Percentiles rank a stretch among this genome's conserved stretches.
Conservation (phyloP, 768 basidiomycete genomes). For the Trametes meyenii region DNA sequence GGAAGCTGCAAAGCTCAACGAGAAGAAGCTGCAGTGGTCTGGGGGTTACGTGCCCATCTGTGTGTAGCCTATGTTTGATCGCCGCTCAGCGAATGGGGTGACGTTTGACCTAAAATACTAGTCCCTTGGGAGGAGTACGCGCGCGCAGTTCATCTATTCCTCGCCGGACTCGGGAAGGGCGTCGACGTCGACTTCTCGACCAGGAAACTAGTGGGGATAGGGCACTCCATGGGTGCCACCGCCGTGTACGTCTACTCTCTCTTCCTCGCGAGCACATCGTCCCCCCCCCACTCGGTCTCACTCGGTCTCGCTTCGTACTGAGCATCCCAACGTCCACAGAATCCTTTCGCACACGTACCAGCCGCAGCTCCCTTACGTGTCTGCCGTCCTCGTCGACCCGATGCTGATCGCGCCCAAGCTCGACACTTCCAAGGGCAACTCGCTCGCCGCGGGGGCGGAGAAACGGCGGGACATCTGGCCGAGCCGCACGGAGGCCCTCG, state of each 20-base stretch:
- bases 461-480: slow-evolving; percentile 56
- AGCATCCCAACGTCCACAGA: slow-evolving; percentile 29
- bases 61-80: slow-evolving; percentile 31
- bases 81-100: not conserved
- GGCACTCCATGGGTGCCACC: slow-evolving; percentile 58
- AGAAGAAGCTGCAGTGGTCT: slow-evolving; percentile 38
- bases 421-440: not conserved
- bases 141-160: slow-evolving; percentile 48
- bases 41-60: slow-evolving; percentile 46
- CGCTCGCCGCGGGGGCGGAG: slow-evolving; percentile 37
- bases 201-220: slow-evolving; percentile 53
- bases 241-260: slow-evolving; percentile 40
- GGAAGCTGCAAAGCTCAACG: slow-evolving; percentile 53
- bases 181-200: slow-evolving; percentile 51
- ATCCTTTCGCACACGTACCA: slow-evolving; percentile 46
- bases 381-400: slow-evolving; percentile 49
- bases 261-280: not conserved
- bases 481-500: slow-evolving; percentile 50
- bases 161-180: slow-evolving; percentile 51
- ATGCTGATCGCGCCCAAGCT: slow-evolving; percentile 38
- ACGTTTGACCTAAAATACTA: not conserved
- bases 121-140: slow-evolving; percentile 60
- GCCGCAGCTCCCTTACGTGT: slow-evolving; percentile 41
- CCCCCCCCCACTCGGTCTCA: not conserved
- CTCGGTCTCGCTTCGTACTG: too few species aligned